phyloP scores from a whole-genome alignment of 768 basidiomycete genomes.

The Pleurotus tuoliensis region DNA sequence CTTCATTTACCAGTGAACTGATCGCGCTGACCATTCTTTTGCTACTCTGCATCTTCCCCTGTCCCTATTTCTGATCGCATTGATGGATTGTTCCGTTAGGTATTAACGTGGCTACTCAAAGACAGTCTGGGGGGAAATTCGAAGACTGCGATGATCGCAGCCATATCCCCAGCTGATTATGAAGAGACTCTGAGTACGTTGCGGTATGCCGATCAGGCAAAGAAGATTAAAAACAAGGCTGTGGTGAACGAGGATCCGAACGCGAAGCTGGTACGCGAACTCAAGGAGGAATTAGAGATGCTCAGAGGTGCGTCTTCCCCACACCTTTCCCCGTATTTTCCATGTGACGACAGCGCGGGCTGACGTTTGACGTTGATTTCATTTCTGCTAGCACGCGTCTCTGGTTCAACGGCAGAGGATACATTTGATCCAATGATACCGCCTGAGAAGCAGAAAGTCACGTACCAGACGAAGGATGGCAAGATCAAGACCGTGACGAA shows the following conservation, averaged over 20 bases:
- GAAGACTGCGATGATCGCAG: slow-evolving; percentile 99
- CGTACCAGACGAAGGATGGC: slow-evolving; percentile 90
- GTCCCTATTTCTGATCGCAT: slow-evolving; percentile 2
- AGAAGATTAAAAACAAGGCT: slow-evolving; percentile 99
- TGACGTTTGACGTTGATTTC: slow-evolving; percentile 10
- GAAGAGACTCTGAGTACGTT: slow-evolving; percentile 96
- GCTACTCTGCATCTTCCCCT: slow-evolving; percentile 5
- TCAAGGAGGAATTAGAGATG: slow-evolving; percentile 96
- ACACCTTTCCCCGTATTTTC: slow-evolving; percentile 17
- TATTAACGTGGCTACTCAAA: slow-evolving; percentile 96
- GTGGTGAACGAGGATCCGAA: slow-evolving; percentile 99
- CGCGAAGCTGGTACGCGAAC: slow-evolving; percentile 95
- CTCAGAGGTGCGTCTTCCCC: slow-evolving; percentile 57
- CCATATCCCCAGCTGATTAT: slow-evolving; percentile 97
- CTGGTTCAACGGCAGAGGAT: slow-evolving; percentile 65
- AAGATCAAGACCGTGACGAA: slow-evolving; percentile 94
- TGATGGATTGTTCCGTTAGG: slow-evolving; percentile 37
- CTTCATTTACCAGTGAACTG: background rate
- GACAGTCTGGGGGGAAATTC: slow-evolving; percentile 97
- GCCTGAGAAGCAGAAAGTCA: slow-evolving; percentile 92
- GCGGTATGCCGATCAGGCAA: slow-evolving; percentile 97
- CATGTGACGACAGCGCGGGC: background rate
- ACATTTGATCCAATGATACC: slow-evolving; percentile 86
- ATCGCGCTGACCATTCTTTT: slow-evolving; percentile 6
- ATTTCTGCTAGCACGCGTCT: slow-evolving; percentile 59